A percentile compares a stretch with the other conserved stretches of the same genome.
phyloP scores from a whole-genome alignment of 129 eudicot genomes.

The Dittrichia graveolens region DNA sequence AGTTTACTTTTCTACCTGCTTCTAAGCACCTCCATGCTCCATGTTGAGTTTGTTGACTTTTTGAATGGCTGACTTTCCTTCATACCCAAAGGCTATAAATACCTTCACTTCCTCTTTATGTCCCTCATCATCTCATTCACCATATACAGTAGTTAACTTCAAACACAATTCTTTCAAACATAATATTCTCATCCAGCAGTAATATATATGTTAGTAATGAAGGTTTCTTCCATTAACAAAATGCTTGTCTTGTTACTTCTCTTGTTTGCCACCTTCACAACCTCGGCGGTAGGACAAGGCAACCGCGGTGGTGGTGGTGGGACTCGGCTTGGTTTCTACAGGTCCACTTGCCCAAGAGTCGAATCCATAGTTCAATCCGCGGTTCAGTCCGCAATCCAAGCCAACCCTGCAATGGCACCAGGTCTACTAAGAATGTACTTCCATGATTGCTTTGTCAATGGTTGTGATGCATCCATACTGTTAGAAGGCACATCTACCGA shows the following conservation, averaged over 20 bases:
- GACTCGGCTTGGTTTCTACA: slow-evolving; percentile 51
- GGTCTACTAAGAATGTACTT: slow-evolving; percentile 65
- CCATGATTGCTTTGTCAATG: slow-evolving; percentile 77
- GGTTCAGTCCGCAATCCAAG: slow-evolving; percentile 43
- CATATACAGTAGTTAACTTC: background rate
- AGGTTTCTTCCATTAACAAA: slow-evolving; percentile 22
- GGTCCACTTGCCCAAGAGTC: slow-evolving; percentile 46
- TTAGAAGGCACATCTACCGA: slow-evolving; percentile 54
- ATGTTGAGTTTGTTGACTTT: too few relatives aligned
- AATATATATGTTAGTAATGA: background rate
- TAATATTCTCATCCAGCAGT: background rate
- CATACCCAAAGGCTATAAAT: too few relatives aligned
- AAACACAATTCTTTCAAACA: background rate
- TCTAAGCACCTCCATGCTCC: too few relatives aligned
- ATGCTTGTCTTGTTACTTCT: slow-evolving; percentile 15
- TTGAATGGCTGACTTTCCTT: too few relatives aligned
- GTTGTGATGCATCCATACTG: slow-evolving; percentile 80
- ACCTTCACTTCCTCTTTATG: too few relatives aligned
- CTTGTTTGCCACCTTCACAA: slow-evolving; percentile 20
- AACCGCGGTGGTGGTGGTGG: slow-evolving; percentile 6
- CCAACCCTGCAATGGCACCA: slow-evolving; percentile 50
- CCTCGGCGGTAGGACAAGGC: slow-evolving; percentile 39
- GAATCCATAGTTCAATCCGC: slow-evolving; percentile 52
- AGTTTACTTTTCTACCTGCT: too few relatives aligned
- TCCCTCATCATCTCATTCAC: too few relatives aligned